Conservation (phyloP, 2,329 filamentous ascomycete species). For the Aspergillus japonicus region DNA sequence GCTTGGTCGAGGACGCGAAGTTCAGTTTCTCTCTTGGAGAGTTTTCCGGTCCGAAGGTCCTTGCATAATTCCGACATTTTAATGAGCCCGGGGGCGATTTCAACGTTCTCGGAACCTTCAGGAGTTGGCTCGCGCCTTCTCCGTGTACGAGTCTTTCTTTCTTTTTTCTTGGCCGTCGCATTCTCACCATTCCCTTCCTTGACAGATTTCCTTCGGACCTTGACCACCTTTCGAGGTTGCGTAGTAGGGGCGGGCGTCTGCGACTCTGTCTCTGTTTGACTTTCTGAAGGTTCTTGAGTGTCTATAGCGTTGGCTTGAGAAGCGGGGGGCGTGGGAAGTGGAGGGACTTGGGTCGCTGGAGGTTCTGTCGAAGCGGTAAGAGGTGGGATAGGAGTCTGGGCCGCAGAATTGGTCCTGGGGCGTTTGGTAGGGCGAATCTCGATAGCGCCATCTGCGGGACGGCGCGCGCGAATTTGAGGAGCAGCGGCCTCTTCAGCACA, state of each 20-base stretch:
- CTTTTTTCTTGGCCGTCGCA: constrained; percentile 24
- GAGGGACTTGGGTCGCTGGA: constrained; percentile 2
- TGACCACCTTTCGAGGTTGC: constrained; percentile 20
- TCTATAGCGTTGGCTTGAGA: constrained; percentile 23
- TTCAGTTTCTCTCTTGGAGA: constrained; percentile 57
- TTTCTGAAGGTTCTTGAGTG: constrained; percentile 21
- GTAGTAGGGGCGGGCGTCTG: constrained; percentile 21
- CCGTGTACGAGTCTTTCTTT: constrained; percentile 28
- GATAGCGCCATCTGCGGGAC: constrained; percentile 10
- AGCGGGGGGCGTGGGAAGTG: constrained; percentile 24
- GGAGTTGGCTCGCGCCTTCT: constrained; percentile 45
- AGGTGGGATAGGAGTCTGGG: neutral
- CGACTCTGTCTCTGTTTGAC: constrained; percentile 18
- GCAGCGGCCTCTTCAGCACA: constrained; percentile 7
- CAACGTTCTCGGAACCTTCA: constrained; percentile 47
- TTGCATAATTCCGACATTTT: constrained; percentile 60
- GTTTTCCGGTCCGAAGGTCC: constrained; percentile 54
- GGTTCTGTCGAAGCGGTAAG: neutral
- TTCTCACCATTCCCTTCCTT: constrained; percentile 25
- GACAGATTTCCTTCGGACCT: constrained; percentile 27
- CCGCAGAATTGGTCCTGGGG: constrained; percentile 18
- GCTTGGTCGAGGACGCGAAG: constrained; percentile 58
- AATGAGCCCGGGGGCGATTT: constrained; percentile 55
- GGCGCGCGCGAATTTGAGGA: constrained; percentile 4
- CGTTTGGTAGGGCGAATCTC: constrained; percentile 32